A percentile compares a stretch with the other conserved stretches of the same genome.
phyloP scores from a whole-genome alignment of 192 early-diverging fungal genomes.

The Coemansia sp. region DNA sequence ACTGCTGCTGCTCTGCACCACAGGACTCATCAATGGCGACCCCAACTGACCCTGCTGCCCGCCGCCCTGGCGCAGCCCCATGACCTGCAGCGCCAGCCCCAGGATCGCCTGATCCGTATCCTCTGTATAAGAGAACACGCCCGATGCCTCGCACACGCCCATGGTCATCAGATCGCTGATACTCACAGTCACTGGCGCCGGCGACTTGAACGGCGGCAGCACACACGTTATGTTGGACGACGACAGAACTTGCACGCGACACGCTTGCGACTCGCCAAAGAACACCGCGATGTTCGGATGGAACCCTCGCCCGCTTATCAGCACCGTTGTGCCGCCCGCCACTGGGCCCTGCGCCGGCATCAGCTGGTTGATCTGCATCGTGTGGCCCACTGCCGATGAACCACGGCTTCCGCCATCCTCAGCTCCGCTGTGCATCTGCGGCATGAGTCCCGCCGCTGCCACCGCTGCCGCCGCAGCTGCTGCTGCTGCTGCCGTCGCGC shows the following conservation, averaged over 20 bases:
- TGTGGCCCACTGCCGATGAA: background rate
- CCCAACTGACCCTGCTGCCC: slow-evolving; percentile 55
- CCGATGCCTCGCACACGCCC: slow-evolving; percentile 33
- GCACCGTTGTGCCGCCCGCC: slow-evolving; percentile 82
- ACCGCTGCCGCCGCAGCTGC: slow-evolving; percentile 6
- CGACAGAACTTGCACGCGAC: slow-evolving; percentile 76
- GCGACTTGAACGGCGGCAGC: slow-evolving; percentile 70
- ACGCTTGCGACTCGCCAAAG: slow-evolving; percentile 77
- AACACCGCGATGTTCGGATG: slow-evolving; percentile 70
- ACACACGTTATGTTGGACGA: slow-evolving; percentile 78
- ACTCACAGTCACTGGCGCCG: slow-evolving; percentile 64
- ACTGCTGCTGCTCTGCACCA: slow-evolving; percentile 17
- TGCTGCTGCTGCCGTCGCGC: background rate
- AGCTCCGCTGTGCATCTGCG: slow-evolving; percentile 13
- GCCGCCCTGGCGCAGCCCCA: slow-evolving; percentile 75
- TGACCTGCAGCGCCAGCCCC: slow-evolving; percentile 85
- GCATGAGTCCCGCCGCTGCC: slow-evolving; percentile 11
- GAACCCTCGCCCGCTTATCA: slow-evolving; percentile 81
- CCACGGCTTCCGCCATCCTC: too few species aligned
- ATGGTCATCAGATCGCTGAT: slow-evolving; percentile 38
- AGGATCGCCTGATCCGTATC: slow-evolving; percentile 88
- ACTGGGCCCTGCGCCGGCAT: slow-evolving; percentile 84
- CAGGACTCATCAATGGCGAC: slow-evolving; percentile 22
- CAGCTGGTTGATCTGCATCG: slow-evolving; percentile 64
- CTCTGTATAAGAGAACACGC: slow-evolving; percentile 56